phyloP scores from a whole-genome alignment of 169 alveolate genomes.

The Plasmodium gaboni region DNA sequence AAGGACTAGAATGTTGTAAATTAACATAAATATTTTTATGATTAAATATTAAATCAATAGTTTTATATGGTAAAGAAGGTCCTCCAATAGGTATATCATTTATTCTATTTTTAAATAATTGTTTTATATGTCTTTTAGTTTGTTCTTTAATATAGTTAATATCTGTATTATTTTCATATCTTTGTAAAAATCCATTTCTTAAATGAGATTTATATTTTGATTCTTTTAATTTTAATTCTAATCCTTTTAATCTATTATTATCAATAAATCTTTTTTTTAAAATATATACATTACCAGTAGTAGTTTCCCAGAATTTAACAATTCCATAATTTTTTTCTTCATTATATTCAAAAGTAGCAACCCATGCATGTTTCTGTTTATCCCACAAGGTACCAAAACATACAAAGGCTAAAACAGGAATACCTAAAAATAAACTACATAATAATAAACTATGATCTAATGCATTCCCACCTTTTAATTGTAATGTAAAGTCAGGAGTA shows the following conservation, averaged over 20 bases:
- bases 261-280: conserved; percentile 78
- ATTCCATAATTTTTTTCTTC: conserved; percentile 75
- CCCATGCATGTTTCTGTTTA: conserved; percentile 86
- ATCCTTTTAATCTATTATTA: conserved; percentile 38
- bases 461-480: conserved; percentile 86
- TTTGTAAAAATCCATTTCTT: conserved; percentile 44
- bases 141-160: conserved; percentile 46
- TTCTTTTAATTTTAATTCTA: conserved; percentile 47
- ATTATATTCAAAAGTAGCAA: conserved; percentile 78
- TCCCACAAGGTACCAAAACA: conserved; percentile 85
- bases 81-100: conserved; percentile 37
- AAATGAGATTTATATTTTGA: conserved; percentile 55
- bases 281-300: conserved; percentile 82
- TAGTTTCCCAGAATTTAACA: conserved; percentile 86
- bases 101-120: conserved; percentile 67
- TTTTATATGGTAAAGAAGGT: conserved; percentile 81
- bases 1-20: conserved; percentile 83
- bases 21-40: conserved; percentile 86
- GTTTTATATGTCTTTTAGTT: conserved; percentile 72
- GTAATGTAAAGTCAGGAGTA: conserved; percentile 87
- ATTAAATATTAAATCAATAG: conserved; percentile 85
- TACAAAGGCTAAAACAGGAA: conserved; percentile 85
- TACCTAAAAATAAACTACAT: conserved; percentile 81
- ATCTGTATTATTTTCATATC: conserved; percentile 16
- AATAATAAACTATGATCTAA: conserved; percentile 87